These are phyloP conservation scores for Fusarium sp. DNA, from an alignment of 2,329 filamentous ascomycete genomes.

Conservation along the genomic window DNA sequence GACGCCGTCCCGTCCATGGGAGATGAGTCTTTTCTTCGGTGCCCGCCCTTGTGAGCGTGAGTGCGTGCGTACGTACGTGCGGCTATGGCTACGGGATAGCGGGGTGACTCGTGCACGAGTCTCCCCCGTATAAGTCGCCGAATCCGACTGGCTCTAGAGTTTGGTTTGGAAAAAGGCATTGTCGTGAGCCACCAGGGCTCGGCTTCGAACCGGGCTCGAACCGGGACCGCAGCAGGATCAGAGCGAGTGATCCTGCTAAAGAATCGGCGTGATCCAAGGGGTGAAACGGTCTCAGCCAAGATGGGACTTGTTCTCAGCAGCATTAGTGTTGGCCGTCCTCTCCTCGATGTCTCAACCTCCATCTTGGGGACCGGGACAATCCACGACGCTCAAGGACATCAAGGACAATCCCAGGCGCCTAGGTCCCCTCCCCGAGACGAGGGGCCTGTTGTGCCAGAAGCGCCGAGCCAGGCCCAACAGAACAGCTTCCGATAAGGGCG, in stretches of 20 bases:
- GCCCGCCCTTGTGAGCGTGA: constrained; percentile 11
- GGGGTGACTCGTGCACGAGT: constrained; percentile 29
- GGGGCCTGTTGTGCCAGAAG: background rate
- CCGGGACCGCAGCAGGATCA: constrained; percentile 31
- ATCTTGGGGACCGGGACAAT: constrained; percentile 28
- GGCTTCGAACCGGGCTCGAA: constrained; percentile 21
- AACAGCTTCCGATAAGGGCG: constrained; percentile 31
- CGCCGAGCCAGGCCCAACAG: constrained; percentile 10
- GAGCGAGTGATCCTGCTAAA: constrained; percentile 22
- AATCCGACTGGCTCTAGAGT: constrained; percentile 14
- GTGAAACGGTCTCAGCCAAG: constrained; percentile 40
- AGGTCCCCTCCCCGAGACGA: background rate
- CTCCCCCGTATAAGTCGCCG: constrained; percentile 24
- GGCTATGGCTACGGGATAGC: constrained; percentile 3
- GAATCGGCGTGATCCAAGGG: constrained; percentile 28
- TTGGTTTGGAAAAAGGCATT: constrained; percentile 10
- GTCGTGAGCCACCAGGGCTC: constrained; percentile 10
- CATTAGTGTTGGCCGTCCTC: constrained; percentile 28
- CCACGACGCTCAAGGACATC: constrained; percentile 17
- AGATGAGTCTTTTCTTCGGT: constrained; percentile 30
- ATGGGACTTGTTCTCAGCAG: constrained; percentile 21
- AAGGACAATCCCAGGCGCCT: constrained; percentile 8
- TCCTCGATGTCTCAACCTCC: constrained; percentile 31
- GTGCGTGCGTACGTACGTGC: constrained; percentile 7
- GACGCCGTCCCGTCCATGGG: constrained; percentile 30